phyloP scores from a whole-genome alignment of 176 grass and related monocot species.

The Hordeum marinum region DNA sequence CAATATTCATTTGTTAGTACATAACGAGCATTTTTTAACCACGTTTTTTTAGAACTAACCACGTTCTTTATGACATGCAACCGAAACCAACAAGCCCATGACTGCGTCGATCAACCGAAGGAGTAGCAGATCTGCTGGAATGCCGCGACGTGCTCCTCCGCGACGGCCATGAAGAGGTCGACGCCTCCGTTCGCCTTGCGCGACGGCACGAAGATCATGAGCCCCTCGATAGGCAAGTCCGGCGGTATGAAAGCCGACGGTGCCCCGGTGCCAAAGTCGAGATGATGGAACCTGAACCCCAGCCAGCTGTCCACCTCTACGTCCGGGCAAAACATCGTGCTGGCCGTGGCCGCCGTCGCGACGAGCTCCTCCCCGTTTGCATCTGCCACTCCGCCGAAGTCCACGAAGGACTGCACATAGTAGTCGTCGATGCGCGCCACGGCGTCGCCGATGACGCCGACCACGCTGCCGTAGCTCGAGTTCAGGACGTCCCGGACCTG shows the following conservation, averaged over 20 bases:
- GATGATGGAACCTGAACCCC: conserved; percentile 22
- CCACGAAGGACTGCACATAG: conserved; percentile 32
- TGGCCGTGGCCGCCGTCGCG: conserved; percentile 4
- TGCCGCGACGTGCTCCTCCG: not conserved
- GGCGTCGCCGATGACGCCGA: not conserved
- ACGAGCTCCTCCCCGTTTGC: not conserved
- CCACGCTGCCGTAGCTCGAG: not conserved
- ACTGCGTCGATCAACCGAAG: not conserved
- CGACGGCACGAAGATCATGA: conserved; percentile 18
- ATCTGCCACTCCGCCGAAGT: conserved; percentile 11
- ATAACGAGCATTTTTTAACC: too few relatives aligned
- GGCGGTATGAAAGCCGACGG: not conserved
- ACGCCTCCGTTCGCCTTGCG: not conserved
- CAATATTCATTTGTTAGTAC: too few relatives aligned
- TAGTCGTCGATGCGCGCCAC: not conserved
- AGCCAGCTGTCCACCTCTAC: conserved; percentile 39
- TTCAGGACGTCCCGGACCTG: not conserved
- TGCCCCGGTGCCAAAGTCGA: conserved; percentile 29
- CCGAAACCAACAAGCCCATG: too few relatives aligned
- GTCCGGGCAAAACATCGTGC: conserved; percentile 16
- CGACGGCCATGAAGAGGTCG: conserved; percentile 16
- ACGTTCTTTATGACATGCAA: too few relatives aligned
- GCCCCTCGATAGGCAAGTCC: not conserved
- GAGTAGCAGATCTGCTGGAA: conserved; percentile 16
- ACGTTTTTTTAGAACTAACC: too few relatives aligned